These are phyloP conservation scores for Talaromyces adpressus DNA, from an alignment of 495 filamentous ascomycete genomes.

Conservation along the genomic window DNA sequence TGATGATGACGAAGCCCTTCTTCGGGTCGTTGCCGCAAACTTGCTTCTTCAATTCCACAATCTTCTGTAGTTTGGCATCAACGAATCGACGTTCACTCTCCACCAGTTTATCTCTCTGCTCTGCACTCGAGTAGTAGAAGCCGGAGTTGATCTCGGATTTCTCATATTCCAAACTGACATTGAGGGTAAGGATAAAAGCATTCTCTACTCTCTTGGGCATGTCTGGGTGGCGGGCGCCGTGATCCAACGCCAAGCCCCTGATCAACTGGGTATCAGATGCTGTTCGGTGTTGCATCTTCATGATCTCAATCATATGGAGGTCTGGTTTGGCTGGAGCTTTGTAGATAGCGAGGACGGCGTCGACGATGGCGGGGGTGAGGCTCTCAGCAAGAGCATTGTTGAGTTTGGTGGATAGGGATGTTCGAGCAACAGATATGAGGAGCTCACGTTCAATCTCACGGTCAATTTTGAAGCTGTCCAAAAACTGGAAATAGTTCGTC, in stretches of 20 bases:
- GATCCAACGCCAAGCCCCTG: slow-evolving; percentile 84
- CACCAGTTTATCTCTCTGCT: slow-evolving; percentile 94
- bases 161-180: slow-evolving; percentile 97
- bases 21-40: slow-evolving; percentile 91
- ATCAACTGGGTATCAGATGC: slow-evolving; percentile 96
- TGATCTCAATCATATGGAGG: slow-evolving; percentile 98
- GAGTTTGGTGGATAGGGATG: slow-evolving; percentile 90
- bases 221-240: slow-evolving; percentile 93
- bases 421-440: slow-evolving; percentile 85
- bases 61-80: slow-evolving; percentile 94
- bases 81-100: slow-evolving; percentile 95
- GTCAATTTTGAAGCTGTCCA: slow-evolving; percentile 86
- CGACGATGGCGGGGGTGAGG: slow-evolving; percentile 89
- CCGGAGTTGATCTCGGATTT: slow-evolving; percentile 99
- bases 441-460: slow-evolving; percentile 88
- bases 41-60: slow-evolving; percentile 96
- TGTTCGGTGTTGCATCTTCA: slow-evolving; percentile 99
- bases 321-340: slow-evolving; percentile 85
- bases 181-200: slow-evolving; percentile 88
- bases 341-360: slow-evolving; percentile 92
- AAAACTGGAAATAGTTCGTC: slow-evolving; percentile 54
- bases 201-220: slow-evolving; percentile 97
- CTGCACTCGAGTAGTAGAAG: slow-evolving; percentile 97
- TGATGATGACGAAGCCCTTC: slow-evolving; percentile 96
- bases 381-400: slow-evolving; percentile 81